A percentile compares a stretch with the other conserved stretches of the same genome.
phyloP scores from a whole-genome alignment of 2,329 filamentous ascomycete genomes.

The Claviceps sp. region DNA sequence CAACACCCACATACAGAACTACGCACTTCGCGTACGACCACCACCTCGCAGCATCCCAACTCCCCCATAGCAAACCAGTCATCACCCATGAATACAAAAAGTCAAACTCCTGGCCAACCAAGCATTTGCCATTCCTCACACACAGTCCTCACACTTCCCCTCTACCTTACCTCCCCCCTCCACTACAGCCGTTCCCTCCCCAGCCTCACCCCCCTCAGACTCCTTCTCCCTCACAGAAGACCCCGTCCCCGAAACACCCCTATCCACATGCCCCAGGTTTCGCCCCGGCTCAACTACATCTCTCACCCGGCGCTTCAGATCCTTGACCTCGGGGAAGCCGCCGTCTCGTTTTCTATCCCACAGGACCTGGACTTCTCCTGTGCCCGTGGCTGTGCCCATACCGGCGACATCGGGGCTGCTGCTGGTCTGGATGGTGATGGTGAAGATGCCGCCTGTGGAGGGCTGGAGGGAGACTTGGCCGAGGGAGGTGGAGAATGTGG shows the following conservation, averaged over 20 bases:
- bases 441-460: slow-evolving; percentile 71
- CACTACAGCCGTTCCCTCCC: neutral
- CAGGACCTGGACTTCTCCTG: slow-evolving; percentile 31
- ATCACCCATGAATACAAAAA: no score
- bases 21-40: no score
- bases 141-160: neutral
- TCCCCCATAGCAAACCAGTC: no score
- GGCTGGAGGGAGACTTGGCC: slow-evolving; percentile 84
- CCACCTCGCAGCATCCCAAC: no score
- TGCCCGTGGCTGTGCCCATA: neutral
- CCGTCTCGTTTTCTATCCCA: slow-evolving; percentile 84
- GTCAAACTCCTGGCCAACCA: neutral
- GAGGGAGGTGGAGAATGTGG: slow-evolving; percentile 72
- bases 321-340: slow-evolving; percentile 89
- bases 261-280: slow-evolving; percentile 72
- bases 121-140: neutral
- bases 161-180: no score
- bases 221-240: no score
- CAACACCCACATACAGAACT: no score
- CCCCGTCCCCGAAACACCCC: slow-evolving; percentile 11
- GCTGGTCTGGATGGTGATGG: slow-evolving; percentile 45
- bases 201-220: neutral
- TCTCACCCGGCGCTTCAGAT: slow-evolving; percentile 71
- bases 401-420: no score
- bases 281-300: slow-evolving; percentile 69